A percentile compares a stretch with the other conserved stretches of the same genome.
Conservation (phyloP, 495 filamentous ascomycete genomes). For the Trypethelium eluteriae region DNA sequence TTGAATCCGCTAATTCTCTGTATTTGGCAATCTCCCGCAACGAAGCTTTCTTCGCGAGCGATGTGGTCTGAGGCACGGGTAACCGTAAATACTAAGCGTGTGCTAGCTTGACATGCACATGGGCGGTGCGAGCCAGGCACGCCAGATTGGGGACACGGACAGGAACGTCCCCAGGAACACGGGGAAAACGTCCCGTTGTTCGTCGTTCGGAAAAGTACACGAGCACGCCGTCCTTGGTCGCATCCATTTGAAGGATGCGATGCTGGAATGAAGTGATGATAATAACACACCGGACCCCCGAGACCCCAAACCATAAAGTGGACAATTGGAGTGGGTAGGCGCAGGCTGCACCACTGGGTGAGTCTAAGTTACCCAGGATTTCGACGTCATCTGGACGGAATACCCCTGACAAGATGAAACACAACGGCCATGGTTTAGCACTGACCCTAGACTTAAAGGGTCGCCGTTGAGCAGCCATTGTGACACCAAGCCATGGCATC, state of each 20-base stretch:
- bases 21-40: background rate
- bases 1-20: background rate
- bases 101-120: background rate
- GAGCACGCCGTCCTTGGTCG: background rate
- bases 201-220: background rate
- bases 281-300: no score
- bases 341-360: background rate
- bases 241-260: background rate
- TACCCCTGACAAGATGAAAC: conserved; percentile 4
- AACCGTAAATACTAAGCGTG: background rate
- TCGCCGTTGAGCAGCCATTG: background rate
- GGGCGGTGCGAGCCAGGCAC: background rate
- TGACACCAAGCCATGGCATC: background rate
- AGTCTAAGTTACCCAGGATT: background rate
- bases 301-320: no score
- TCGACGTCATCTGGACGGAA: background rate
- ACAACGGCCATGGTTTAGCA: background rate
- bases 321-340: background rate
- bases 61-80: background rate
- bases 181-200: background rate
- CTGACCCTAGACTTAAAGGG: background rate
- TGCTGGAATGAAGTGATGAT: background rate
- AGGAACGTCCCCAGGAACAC: background rate
- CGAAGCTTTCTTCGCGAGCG: background rate
- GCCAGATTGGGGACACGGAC: background rate